Conservation (phyloP, 257 asterid genomes). For the Gardenia jasminoides region DNA sequence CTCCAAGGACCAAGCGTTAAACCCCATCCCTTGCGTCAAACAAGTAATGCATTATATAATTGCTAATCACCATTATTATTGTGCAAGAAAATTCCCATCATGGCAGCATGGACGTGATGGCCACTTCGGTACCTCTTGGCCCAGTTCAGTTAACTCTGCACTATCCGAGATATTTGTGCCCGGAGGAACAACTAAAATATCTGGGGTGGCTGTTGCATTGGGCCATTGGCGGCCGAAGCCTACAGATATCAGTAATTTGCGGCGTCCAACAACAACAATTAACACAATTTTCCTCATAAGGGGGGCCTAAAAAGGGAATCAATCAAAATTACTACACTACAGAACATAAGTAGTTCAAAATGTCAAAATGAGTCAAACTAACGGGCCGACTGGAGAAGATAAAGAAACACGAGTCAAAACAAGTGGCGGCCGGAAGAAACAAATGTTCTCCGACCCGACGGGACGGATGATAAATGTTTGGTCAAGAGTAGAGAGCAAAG, state of each 20-base stretch:
- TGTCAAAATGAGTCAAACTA: neutral
- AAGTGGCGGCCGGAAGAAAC: neutral
- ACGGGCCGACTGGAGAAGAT: no score
- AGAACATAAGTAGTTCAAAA: neutral
- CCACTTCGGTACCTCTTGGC: no score
- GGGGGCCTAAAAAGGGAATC: no score
- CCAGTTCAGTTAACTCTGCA: neutral
- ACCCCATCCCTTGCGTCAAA: no score
- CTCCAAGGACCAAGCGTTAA: no score
- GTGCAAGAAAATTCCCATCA: neutral
- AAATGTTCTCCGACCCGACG: neutral
- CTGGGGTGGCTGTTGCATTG: neutral
- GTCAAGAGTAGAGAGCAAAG: neutral
- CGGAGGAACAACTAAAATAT: neutral
- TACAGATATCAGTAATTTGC: neutral
- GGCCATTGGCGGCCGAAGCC: neutral
- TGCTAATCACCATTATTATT: no score
- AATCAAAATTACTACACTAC: no score
- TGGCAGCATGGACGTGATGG: no score
- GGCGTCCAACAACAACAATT: neutral
- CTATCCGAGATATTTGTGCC: neutral
- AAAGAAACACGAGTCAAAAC: no score
- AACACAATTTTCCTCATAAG: no score
- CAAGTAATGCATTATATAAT: no score
- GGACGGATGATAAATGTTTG: neutral